A percentile compares a stretch with the other conserved stretches of the same genome.
These are phyloP conservation scores for Prunus padus DNA, from an alignment of 306 rosid genomes.

Conservation along the genomic window DNA sequence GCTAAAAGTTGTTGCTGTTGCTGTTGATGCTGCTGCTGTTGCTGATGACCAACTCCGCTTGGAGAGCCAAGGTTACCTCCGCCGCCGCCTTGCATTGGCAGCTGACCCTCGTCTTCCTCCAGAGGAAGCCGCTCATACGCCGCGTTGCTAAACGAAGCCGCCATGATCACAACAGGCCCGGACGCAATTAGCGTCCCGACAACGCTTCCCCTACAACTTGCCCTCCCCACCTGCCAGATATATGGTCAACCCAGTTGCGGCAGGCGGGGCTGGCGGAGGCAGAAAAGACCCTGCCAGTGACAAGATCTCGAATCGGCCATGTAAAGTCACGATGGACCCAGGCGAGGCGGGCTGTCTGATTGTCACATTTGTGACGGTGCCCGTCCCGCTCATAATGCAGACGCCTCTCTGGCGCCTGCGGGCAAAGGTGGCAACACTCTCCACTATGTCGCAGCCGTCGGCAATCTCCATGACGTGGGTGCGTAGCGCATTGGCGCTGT, in stretches of 20 bases:
- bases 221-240: slow-evolving; percentile 86
- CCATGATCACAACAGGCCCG: slow-evolving; percentile 90
- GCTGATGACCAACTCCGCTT: slow-evolving; percentile 28
- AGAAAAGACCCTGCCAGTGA: slow-evolving; percentile 80
- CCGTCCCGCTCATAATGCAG: slow-evolving; percentile 90
- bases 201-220: slow-evolving; percentile 97
- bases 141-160: slow-evolving; percentile 96
- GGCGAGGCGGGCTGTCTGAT: slow-evolving; percentile 85
- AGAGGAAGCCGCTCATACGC: slow-evolving; percentile 92
- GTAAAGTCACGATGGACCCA: slow-evolving; percentile 74
- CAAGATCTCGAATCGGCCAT: slow-evolving; percentile 88
- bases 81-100: slow-evolving; percentile 50
- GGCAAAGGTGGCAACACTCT: slow-evolving; percentile 78
- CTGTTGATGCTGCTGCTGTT: slow-evolving; percentile 34
- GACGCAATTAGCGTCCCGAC: slow-evolving; percentile 74
- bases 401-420: slow-evolving; percentile 90
- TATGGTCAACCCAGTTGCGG: slow-evolving; percentile 76
- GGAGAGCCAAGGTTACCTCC: slow-evolving; percentile 62
- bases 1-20: slow-evolving; percentile 50
- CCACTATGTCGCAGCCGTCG: slow-evolving; percentile 84
- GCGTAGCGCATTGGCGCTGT: slow-evolving; percentile 89
- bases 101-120: slow-evolving; percentile 70
- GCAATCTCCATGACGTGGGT: slow-evolving; percentile 94
- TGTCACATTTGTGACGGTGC: slow-evolving; percentile 85
- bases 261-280: slow-evolving; percentile 92